Percentiles rank a stretch among this genome's conserved stretches.
Evolutionary conservation across 805 yeast species (phyloP).

Genomic region (Clavispora vitiphila): DNA sequence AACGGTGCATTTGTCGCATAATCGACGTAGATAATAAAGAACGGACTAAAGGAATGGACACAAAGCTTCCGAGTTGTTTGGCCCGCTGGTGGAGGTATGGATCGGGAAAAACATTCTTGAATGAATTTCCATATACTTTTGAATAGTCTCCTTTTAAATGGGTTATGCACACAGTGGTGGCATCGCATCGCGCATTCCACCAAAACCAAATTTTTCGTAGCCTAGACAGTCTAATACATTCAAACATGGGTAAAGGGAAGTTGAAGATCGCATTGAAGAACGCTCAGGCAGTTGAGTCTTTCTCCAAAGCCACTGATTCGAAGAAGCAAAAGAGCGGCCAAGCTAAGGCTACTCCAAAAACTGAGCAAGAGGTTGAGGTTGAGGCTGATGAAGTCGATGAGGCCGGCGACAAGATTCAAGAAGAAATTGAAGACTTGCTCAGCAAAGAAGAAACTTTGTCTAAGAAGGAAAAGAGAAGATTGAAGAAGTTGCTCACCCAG

Average conservation of each 20-base stretch:
- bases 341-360: slow-evolving; percentile 2
- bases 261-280: slow-evolving; percentile 16
- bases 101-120: slow-evolving; percentile 52
- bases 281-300: slow-evolving; percentile 6
- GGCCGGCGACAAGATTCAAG: slow-evolving; percentile 11
- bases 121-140: slow-evolving; percentile 29
- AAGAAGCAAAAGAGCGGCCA: background rate
- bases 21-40: slow-evolving; percentile 14
- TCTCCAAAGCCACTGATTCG: background rate
- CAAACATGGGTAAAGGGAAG: slow-evolving; percentile 15
- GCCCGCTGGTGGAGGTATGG: slow-evolving; percentile 74
- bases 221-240: background rate
- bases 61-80: slow-evolving; percentile 58
- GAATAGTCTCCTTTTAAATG: background rate
- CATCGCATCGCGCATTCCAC: slow-evolving; percentile 7
- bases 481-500: slow-evolving; percentile 44
- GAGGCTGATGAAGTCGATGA: slow-evolving; percentile 21
- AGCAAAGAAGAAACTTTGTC: slow-evolving; percentile 35
- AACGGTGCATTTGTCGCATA: slow-evolving; percentile 33
- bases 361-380: slow-evolving; percentile 14
- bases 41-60: slow-evolving; percentile 27
- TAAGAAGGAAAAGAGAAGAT: slow-evolving; percentile 57
- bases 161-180: slow-evolving; percentile 6
- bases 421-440: slow-evolving; percentile 34
- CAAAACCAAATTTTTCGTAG: slow-evolving; percentile 9